Base-by-base conservation (phyloP, 495 filamentous ascomycete species). In the Aspergillus bridgeri region DNA sequence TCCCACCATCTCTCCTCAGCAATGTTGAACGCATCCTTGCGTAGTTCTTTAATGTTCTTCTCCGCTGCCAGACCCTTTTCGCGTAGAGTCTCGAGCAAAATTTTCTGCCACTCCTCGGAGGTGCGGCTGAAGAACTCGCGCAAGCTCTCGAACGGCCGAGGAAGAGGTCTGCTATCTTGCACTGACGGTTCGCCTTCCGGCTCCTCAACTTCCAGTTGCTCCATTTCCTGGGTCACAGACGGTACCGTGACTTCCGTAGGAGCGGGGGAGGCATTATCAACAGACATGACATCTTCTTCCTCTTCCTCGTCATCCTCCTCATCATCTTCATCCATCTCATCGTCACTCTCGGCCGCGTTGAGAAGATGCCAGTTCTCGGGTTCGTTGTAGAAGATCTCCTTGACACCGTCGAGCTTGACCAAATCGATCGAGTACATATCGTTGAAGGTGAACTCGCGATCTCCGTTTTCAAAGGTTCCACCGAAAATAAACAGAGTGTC, bases 1-100 rank as follows among this genome's bases (percentile, higher is more conserved):
- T 96, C 94, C 94, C 94, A 98, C 94, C 94, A 98, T 67, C 92
- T 96, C 70, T 90, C 89, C 75, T 98, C 94, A 44, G 91, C 91
- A 56, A 87, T 78, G 61, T 89, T 85, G 68, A 97, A 98, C 3
- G 92, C 94, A 49, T 82, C 84, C 60, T 92, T 89, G 65, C 92
- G 89, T 57, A 97, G 80, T 75, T 97, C 94, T 77, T 98, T 98
- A 61, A 96, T 76, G 5, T 83, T 81, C 71, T 89, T 89, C 42
- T 74, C 74, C 2, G 68, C 59, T 7, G 64, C 65, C 49, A 80
- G 70, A 9, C 78, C 81, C 65, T 81, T 85, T 73, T 80, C 81
- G 61, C 81, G 82, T 29, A 88, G 61, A 49, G 77, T 83, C 18
- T 86, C 83, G 70, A 97, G 83, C 54, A 96, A 75, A 22, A 89